A percentile compares a stretch with the other conserved stretches of the same genome.
Evolutionary conservation across 2,329 filamentous ascomycete species (phyloP).

Genomic region (Pyrenophora teres): DNA sequence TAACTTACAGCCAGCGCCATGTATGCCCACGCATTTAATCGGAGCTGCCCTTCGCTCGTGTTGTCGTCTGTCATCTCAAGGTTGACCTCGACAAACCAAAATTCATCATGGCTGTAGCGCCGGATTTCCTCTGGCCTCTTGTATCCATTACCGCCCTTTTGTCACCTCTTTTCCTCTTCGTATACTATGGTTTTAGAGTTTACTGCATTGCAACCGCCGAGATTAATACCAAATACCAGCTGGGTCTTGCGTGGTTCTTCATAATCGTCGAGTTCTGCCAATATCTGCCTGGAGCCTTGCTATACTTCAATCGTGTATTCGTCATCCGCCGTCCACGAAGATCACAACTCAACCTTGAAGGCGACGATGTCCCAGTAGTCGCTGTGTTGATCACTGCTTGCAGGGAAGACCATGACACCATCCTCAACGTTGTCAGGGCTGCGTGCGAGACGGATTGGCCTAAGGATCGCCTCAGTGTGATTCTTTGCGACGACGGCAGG

Average conservation of each 20-base stretch:
- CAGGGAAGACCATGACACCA: slow-evolving; percentile 50
- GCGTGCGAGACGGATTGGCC: slow-evolving; percentile 13
- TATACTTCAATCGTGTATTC: not conserved
- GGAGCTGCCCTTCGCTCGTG: too few relatives aligned
- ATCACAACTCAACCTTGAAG: slow-evolving; percentile 6
- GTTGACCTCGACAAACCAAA: too few relatives aligned
- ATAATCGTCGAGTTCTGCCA: not conserved
- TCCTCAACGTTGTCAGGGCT: slow-evolving; percentile 39
- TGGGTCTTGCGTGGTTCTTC: not conserved
- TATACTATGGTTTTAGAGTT: not conserved
- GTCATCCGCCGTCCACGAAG: not conserved
- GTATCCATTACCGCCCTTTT: not conserved
- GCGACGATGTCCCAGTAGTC: slow-evolving; percentile 41
- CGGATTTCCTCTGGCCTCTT: not conserved
- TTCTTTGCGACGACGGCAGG: slow-evolving; percentile 47
- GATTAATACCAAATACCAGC: not conserved
- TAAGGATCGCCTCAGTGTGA: slow-evolving; percentile 44
- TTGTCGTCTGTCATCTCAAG: too few relatives aligned
- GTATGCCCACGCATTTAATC: too few relatives aligned
- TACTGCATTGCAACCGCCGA: not conserved
- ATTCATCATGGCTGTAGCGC: not conserved
- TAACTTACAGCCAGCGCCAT: too few relatives aligned
- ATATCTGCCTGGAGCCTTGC: not conserved
- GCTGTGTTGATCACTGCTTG: slow-evolving; percentile 54
- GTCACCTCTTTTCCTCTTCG: not conserved